Base-by-base conservation (phyloP, 2,329 filamentous ascomycete genomes). In the Calonectria henricotiae region DNA sequence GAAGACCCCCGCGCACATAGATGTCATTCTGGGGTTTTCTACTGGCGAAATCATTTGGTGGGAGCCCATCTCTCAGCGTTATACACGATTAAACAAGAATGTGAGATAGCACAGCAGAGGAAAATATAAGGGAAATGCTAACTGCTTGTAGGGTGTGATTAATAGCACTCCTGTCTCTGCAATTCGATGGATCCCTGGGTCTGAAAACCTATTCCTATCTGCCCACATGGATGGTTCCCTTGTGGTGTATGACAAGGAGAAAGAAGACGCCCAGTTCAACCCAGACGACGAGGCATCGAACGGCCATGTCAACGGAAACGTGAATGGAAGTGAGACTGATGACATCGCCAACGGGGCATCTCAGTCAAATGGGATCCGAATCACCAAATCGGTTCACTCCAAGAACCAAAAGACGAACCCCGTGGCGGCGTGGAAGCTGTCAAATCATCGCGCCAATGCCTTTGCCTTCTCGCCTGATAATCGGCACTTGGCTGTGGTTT, bases 11-110 rank as follows among this genome's bases (percentile, higher is more conserved):
- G 90, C 88, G 5, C 96, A 98, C 79, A 88, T 99, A 47, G 96
- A 99, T 80, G 87, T 99, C 23, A 91, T 98, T 68, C 93, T 99
- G 91, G 96, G 96, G 1, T 98, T 98, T 79, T 98, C 96, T 7
- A 97, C 95, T 0, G 95, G 95, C 44, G 96, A 99, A 81, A 95
- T 99, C 58, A 96, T 99, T 72, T 99, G 96, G 96, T 98, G 96
- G 86, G 96, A 99, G 82, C 95, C 96, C 12, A 94, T 98, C 78
- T 96, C 95, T 44, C 96, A 98, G 78, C 95, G 97, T 80, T 99
- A 99, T 82, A 94, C 94, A 3, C 91, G 96, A 23, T 88, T 99
- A 78, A 99, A 99, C 80, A 99, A 99, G 84, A 98, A 98, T 81
- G 92, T 93, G 83, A 76, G 88, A 73, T 47, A 27, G 43, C 69